Evolutionary conservation across 345 rosid genomes (phyloP).

Genomic region (Hypericum androsaemum): DNA sequence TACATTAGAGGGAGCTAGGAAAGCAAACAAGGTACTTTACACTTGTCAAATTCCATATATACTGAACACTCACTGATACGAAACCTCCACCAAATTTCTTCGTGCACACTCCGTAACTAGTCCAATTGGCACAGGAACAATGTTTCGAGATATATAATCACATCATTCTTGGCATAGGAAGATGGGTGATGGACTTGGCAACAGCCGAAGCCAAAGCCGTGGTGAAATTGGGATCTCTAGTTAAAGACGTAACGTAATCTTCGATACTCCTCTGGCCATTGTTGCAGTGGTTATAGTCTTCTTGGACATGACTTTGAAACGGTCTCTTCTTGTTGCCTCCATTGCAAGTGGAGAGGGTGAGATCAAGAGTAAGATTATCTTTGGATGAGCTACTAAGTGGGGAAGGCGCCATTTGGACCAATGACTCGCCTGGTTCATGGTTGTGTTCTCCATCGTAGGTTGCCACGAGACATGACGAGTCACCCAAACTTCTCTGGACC

Average conservation of each 20-base stretch:
- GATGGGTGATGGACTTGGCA: slow-evolving; percentile 22
- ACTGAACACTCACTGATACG: too few species aligned
- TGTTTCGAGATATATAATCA: too few species aligned
- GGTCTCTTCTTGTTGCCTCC: not conserved
- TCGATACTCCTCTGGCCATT: slow-evolving; percentile 12
- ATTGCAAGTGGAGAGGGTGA: slow-evolving; percentile 18
- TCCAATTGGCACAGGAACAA: too few species aligned
- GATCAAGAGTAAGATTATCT: slow-evolving; percentile 17
- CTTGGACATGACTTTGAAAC: slow-evolving; percentile 1
- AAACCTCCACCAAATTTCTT: too few species aligned
- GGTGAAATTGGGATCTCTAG: slow-evolving; percentile 35
- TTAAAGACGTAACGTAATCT: slow-evolving; percentile 28
- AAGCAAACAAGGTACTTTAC: too few species aligned
- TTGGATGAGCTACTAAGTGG: too few species aligned
- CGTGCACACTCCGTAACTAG: too few species aligned
- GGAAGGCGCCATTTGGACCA: not conserved
- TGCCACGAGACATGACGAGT: slow-evolving; percentile 32
- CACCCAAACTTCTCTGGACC: slow-evolving; percentile 47
- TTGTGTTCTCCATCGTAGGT: slow-evolving; percentile 61
- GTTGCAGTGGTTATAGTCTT: not conserved
- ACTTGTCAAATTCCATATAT: too few species aligned
- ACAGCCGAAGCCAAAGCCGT: slow-evolving; percentile 35
- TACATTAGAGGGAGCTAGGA: too few species aligned
- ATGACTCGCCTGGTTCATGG: slow-evolving; percentile 19
- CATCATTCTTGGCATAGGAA: too few species aligned